Evolutionary conservation across 1,284 basidiomycete species (phyloP), one percentile per base, ranked within the genome.

Genomic region (Fomitopsis betulina): DNA sequence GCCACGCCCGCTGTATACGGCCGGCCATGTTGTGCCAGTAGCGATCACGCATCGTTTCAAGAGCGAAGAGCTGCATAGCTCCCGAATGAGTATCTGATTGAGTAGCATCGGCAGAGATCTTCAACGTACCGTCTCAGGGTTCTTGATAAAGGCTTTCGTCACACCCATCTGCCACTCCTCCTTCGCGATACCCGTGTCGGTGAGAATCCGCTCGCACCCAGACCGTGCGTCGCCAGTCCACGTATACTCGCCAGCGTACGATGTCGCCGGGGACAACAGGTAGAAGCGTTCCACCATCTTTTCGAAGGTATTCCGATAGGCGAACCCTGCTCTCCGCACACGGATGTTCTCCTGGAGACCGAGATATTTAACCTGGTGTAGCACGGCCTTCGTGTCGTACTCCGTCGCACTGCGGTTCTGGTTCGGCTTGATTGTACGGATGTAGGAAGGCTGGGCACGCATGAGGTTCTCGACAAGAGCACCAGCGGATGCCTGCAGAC

Each of bases 11-110:
- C 75, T 99, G 97, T 56, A 99, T 99, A 53, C 96, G 89, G 42
- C 78, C 86, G 0, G 96, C 96, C 96, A 99, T 99, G 71, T 98
- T 98, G 75, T 99, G 97, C 97, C 97, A 99, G 76, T 99, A 99
- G 58, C 92, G 86, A 72, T 99, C 97, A 56, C 96, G 89, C 94
- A 99, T 98, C 21, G 94, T 96, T 76, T 99, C 96, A 56, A 99
- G 80, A 21, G 96, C 97, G 73, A 99, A 99, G 23, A 99, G 85
- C 92, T 96, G 63, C 0, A 7, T 2, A 27, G 6, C 23, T 10
- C 5, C 3, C 13, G 9, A 19, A 5, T 42, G n/a, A 42, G 39
- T 42, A 3, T 54, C 59, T 53, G 54, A 15, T 13, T 32, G 51
- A 1, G 39, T 38, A 1, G 9, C 17, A 2, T 23, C 12, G 15